A percentile compares a stretch with the other conserved stretches of the same genome.
phyloP scores from a whole-genome alignment of 139 green algal genomes.

The Volvox africanus region DNA sequence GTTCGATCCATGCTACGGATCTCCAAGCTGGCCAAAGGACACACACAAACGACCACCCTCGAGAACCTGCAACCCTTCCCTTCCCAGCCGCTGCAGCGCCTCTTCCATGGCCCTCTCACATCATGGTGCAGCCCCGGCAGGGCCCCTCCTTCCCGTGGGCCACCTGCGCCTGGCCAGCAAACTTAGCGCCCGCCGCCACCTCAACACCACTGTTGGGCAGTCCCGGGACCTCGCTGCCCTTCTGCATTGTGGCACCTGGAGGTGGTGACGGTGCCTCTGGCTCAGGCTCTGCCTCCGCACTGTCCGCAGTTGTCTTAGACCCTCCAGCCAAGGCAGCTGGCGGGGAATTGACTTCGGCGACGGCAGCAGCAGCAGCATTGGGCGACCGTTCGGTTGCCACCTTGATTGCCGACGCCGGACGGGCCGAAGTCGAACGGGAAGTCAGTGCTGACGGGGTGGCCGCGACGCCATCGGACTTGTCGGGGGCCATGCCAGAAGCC shows the following conservation, averaged over 20 bases:
- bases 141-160: background rate
- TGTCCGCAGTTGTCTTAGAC: background rate
- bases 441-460: background rate
- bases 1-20: too few relatives aligned
- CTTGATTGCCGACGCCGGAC: background rate
- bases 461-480: background rate
- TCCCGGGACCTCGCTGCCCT: background rate
- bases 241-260: background rate
- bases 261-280: background rate
- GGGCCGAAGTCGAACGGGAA: background rate
- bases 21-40: too few relatives aligned
- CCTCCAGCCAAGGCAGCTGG: background rate
- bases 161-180: background rate
- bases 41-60: too few relatives aligned
- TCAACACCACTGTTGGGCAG: constrained; percentile 2
- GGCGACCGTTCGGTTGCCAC: background rate
- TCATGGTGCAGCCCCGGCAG: constrained; percentile 21
- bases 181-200: constrained; percentile 32
- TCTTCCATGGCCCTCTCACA: background rate
- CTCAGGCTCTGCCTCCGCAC: background rate
- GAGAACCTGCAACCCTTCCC: too few relatives aligned
- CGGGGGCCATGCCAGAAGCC: too few relatives aligned
- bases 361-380: background rate
- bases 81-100: too few relatives aligned
- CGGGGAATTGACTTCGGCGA: background rate